Evolutionary conservation across 202 grass and related monocot species (phyloP).

Genomic region (Setaria italica): DNA sequence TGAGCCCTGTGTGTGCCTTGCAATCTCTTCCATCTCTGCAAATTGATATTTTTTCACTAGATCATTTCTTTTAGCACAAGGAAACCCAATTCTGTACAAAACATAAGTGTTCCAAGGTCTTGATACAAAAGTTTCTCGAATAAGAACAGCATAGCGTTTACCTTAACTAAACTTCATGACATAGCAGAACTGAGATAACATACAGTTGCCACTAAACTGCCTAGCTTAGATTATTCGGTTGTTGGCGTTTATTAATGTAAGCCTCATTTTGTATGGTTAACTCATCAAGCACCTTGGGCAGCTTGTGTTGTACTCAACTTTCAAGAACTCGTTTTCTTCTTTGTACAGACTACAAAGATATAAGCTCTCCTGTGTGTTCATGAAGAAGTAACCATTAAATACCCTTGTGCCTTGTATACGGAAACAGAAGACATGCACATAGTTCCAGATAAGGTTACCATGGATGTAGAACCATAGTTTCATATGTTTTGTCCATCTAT

Average conservation of each 20-base stretch:
- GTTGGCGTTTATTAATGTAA: not conserved
- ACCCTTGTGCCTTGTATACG: too few relatives aligned
- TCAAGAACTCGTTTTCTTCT: not conserved
- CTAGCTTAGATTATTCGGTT: not conserved
- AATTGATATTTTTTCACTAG: not conserved
- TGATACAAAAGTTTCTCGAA: not conserved
- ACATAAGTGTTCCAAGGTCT: not conserved
- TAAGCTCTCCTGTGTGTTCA: not conserved
- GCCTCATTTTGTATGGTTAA: not conserved
- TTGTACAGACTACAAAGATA: not conserved
- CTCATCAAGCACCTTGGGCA: not conserved
- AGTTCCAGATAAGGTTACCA: not conserved
- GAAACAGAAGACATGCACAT: conserved; percentile 11
- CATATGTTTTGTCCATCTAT: conserved; percentile 22
- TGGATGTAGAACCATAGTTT: not conserved
- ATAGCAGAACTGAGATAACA: not conserved
- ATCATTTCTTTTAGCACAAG: not conserved
- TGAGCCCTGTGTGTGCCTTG: not conserved
- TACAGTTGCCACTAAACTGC: conserved; percentile 1
- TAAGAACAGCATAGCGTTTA: not conserved
- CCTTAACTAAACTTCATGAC: not conserved
- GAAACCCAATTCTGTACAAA: not conserved
- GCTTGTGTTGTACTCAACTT: not conserved
- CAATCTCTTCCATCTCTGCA: conserved; percentile 17
- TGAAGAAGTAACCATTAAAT: not conserved